Conservation (phyloP, 345 rosid species). For the Euphorbia tirucalli region DNA sequence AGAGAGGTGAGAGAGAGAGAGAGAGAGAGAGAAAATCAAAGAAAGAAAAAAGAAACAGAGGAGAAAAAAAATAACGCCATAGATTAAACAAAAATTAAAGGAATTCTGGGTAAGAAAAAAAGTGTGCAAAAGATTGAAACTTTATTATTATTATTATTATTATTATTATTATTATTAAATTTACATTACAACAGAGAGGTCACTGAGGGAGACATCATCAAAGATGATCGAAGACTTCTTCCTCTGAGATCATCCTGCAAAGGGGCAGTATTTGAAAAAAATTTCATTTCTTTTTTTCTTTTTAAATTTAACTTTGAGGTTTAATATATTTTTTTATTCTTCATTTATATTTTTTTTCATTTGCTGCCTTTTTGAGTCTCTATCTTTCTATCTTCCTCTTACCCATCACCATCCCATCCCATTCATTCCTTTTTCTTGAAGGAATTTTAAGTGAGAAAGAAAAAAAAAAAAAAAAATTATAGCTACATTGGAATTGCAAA, state of each 20-base stretch:
- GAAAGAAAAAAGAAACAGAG: background rate
- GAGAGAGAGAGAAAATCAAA: background rate
- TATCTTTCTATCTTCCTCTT: slow-evolving; percentile 17
- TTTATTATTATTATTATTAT: background rate
- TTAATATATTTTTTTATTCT: background rate
- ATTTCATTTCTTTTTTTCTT: background rate
- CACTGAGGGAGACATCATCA: slow-evolving; percentile 32
- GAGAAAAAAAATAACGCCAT: background rate
- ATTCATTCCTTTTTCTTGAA: slow-evolving; percentile 8
- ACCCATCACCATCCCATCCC: slow-evolving; percentile 16
- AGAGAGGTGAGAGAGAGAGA: slow-evolving; percentile 15
- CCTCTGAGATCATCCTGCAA: slow-evolving; percentile 72
- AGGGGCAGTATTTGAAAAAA: slow-evolving; percentile 47
- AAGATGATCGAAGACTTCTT: slow-evolving; percentile 64
- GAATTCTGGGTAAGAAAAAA: slow-evolving; percentile 18
- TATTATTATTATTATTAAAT: too few relatives aligned
- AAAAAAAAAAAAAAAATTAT: background rate
- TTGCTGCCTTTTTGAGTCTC: slow-evolving; percentile 46
- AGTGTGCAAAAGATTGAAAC: slow-evolving; percentile 5
- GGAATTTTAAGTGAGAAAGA: background rate
- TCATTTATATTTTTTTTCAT: slow-evolving; percentile 20
- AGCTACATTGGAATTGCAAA: slow-evolving; percentile 4
- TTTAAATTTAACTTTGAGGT: background rate
- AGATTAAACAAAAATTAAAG: slow-evolving; percentile 1
- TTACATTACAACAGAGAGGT: slow-evolving; percentile 13